Percentiles rank a stretch among this genome's conserved stretches.
These are phyloP conservation scores for Erucastrum elatum DNA, from an alignment of 345 rosid species.

Conservation along the genomic window DNA sequence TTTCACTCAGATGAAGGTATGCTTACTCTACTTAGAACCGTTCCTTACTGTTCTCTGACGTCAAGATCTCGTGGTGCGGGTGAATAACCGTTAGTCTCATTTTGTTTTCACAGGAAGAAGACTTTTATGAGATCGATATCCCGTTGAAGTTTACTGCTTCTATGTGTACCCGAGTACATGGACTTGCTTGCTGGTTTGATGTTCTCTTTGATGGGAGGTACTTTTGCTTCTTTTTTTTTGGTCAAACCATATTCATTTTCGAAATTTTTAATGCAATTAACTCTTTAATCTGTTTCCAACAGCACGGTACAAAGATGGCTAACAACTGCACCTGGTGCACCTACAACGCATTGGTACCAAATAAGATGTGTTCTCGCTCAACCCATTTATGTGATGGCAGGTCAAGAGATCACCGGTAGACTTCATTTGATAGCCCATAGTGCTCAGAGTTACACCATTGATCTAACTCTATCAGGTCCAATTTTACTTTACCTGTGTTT, in stretches of 20 bases:
- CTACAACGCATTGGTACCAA: constrained; percentile 99
- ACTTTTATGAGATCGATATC: constrained; percentile 81
- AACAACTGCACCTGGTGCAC: constrained; percentile 96
- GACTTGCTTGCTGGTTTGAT: constrained; percentile 98
- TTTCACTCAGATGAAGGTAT: constrained; percentile 80
- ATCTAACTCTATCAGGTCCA: constrained; percentile 85
- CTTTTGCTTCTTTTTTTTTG: background rate
- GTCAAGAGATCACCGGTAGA: constrained; percentile 88
- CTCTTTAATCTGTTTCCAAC: constrained; percentile 34
- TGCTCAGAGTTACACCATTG: constrained; percentile 87
- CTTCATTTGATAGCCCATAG: constrained; percentile 88
- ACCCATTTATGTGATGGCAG: constrained; percentile 94
- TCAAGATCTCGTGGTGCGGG: background rate
- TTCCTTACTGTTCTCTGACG: background rate
- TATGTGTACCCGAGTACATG: constrained; percentile 88
- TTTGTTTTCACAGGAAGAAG: constrained; percentile 71
- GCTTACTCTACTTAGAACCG: background rate
- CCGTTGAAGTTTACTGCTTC: constrained; percentile 83
- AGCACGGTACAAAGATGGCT: constrained; percentile 96
- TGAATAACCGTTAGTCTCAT: background rate
- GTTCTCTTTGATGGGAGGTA: constrained; percentile 93
- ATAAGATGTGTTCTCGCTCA: constrained; percentile 91
- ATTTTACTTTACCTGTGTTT: background rate
- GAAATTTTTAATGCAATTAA: background rate
- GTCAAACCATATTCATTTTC: background rate